A percentile compares a stretch with the other conserved stretches of the same genome.
phyloP scores from a whole-genome alignment of 371 early-diverging fungal genomes.

The Mortierella sp. region DNA sequence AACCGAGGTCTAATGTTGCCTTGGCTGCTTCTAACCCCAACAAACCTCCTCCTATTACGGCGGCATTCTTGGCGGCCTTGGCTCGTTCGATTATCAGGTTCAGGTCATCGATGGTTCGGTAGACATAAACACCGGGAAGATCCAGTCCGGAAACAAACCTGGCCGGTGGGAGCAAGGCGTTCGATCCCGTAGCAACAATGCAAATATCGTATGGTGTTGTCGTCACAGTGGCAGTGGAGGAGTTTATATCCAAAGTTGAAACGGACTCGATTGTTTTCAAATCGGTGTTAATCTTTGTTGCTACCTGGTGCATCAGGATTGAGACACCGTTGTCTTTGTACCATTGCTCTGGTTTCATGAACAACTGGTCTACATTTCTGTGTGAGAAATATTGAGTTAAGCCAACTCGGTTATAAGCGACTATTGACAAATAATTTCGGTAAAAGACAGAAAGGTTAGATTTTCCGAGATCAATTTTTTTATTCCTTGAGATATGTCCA shows the following conservation, averaged over 20 bases:
- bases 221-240: slow-evolving; percentile 52
- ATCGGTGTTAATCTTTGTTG: slow-evolving; percentile 59
- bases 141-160: slow-evolving; percentile 47
- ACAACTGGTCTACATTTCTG: slow-evolving; percentile 59
- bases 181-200: slow-evolving; percentile 74
- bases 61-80: slow-evolving; percentile 56
- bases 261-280: slow-evolving; percentile 35
- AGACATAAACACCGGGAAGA: slow-evolving; percentile 69
- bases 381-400: slow-evolving; percentile 75
- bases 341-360: slow-evolving; percentile 65
- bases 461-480: neutral
- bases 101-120: slow-evolving; percentile 74
- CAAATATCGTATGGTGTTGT: slow-evolving; percentile 64
- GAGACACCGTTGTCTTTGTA: slow-evolving; percentile 63
- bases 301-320: slow-evolving; percentile 59
- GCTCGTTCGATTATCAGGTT: slow-evolving; percentile 64
- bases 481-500: neutral
- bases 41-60: slow-evolving; percentile 76
- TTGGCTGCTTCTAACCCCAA: slow-evolving; percentile 79
- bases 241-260: slow-evolving; percentile 20
- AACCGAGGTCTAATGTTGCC: slow-evolving; percentile 68
- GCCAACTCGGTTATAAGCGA: slow-evolving; percentile 73
- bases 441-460: neutral
- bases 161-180: slow-evolving; percentile 67
- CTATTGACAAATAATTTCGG: slow-evolving; percentile 28